Percentiles rank a stretch among this genome's conserved stretches.
Conservation (phyloP, 2,329 filamentous ascomycete species). For the Aspergillus ruber region DNA sequence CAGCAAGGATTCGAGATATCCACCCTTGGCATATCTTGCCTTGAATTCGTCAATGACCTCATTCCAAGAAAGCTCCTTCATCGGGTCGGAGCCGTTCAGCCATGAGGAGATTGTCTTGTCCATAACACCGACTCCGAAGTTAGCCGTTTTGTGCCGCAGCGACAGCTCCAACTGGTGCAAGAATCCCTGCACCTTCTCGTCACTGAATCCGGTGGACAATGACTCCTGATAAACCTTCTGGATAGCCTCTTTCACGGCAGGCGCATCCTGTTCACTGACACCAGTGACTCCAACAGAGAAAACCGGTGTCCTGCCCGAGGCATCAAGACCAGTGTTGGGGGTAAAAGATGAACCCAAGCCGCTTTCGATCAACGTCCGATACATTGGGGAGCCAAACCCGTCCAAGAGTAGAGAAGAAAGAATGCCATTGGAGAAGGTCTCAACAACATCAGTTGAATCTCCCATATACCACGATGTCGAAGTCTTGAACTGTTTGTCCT, state of each 20-base stretch:
- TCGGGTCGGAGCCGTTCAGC: conserved; percentile 93
- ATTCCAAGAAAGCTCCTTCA: conserved; percentile 87
- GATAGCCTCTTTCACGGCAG: conserved; percentile 68
- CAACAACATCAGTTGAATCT: conserved; percentile 72
- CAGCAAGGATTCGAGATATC: conserved; percentile 76
- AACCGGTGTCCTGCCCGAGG: conserved; percentile 66
- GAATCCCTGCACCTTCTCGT: conserved; percentile 85
- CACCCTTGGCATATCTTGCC: conserved; percentile 62
- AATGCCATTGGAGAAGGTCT: conserved; percentile 80
- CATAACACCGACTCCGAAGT: conserved; percentile 86
- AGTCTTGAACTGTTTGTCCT: conserved; percentile 85
- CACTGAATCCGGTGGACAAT: conserved; percentile 72
- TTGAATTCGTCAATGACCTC: conserved; percentile 81
- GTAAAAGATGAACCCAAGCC: conserved; percentile 90
- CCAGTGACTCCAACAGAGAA: conserved; percentile 89
- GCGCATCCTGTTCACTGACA: conserved; percentile 73
- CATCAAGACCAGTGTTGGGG: conserved; percentile 88
- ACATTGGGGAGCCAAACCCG: conserved; percentile 91
- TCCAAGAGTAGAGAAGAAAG: conserved; percentile 81
- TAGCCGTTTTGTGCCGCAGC: conserved; percentile 92
- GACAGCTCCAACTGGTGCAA: conserved; percentile 90
- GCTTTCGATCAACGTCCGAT: conserved; percentile 79
- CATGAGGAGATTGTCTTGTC: conserved; percentile 83
- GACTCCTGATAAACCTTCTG: conserved; percentile 65
- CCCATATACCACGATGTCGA: conserved; percentile 90